Percentiles rank a stretch among this genome's conserved stretches.
Evolutionary conservation across 2,329 filamentous ascomycete genomes (phyloP).

Genomic region (Pestalotiopsis sp.): DNA sequence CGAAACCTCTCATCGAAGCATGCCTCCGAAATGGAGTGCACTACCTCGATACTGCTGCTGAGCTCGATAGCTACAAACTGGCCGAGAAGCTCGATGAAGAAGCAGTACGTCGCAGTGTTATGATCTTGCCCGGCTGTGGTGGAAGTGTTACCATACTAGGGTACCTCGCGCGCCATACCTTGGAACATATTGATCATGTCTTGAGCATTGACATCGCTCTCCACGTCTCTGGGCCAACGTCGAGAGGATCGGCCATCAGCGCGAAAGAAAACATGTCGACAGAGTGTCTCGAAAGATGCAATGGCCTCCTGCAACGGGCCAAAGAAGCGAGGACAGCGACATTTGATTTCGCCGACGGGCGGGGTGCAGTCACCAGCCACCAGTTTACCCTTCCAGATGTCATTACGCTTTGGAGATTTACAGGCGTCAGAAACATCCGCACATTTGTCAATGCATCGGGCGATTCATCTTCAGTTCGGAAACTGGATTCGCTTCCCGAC

Average conservation of each 20-base stretch:
- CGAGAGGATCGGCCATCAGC: conserved; percentile 21
- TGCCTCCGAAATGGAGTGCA: conserved; percentile 22
- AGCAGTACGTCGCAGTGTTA: conserved; percentile 16
- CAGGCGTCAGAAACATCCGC: conserved; percentile 18
- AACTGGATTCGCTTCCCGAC: conserved; percentile 17
- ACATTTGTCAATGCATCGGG: conserved; percentile 18
- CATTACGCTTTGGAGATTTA: conserved; percentile 23
- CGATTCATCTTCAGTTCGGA: conserved; percentile 11
- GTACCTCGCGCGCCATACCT: conserved; percentile 16
- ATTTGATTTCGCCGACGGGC: conserved; percentile 25
- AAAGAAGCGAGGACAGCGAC: neutral
- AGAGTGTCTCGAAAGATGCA: conserved; percentile 4
- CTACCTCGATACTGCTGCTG: conserved; percentile 26
- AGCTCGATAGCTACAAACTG: conserved; percentile 22
- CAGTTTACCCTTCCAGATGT: conserved; percentile 24
- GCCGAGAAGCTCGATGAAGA: conserved; percentile 13
- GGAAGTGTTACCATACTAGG: conserved; percentile 25
- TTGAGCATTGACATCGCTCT: conserved; percentile 23
- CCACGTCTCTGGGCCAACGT: conserved; percentile 21
- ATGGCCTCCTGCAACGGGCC: conserved; percentile 5
- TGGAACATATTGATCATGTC: conserved; percentile 2
- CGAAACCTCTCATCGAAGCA: conserved; percentile 19
- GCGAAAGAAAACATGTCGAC: conserved; percentile 13
- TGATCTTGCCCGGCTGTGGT: conserved; percentile 26
- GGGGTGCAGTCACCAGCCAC: conserved; percentile 19